Evolutionary conservation across 2,329 filamentous ascomycete species (phyloP).

Genomic region (Dendrostoma leiphaemia): DNA sequence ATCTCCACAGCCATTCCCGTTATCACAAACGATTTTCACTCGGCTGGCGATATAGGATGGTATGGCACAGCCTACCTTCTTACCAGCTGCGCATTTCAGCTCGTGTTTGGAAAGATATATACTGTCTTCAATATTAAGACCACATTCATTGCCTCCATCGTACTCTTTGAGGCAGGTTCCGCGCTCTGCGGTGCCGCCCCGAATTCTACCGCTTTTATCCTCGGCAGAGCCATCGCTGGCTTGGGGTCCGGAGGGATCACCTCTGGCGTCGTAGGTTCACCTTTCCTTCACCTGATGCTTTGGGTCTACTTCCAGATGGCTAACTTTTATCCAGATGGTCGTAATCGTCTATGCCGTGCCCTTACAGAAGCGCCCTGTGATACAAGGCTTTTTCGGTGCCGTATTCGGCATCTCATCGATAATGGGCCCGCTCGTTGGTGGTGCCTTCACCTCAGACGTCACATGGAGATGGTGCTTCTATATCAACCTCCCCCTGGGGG

Average conservation of each 20-base stretch:
- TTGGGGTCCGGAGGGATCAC: constrained; percentile 25
- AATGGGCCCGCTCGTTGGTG: constrained; percentile 23
- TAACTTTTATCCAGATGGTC: not conserved
- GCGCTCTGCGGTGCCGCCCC: constrained; percentile 27
- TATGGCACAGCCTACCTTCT: constrained; percentile 30
- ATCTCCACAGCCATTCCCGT: constrained; percentile 23
- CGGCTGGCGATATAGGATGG: constrained; percentile 34
- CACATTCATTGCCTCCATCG: constrained; percentile 6
- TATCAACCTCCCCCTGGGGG: constrained; percentile 4
- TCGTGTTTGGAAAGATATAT: constrained; percentile 17
- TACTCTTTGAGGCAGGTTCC: constrained; percentile 22
- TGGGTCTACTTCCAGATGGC: not conserved
- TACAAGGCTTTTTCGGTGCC: constrained; percentile 1
- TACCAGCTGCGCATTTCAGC: constrained; percentile 8
- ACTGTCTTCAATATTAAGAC: constrained; percentile 13
- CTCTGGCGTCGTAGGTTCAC: constrained; percentile 21
- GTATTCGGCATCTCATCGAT: constrained; percentile 2
- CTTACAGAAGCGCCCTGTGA: not conserved
- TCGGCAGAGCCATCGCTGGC: constrained; percentile 26
- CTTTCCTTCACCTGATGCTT: no score
- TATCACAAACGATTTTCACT: constrained; percentile 30
- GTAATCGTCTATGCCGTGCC: constrained; percentile 1
- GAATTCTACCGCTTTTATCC: constrained; percentile 25
- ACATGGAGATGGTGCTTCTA: constrained; percentile 27
- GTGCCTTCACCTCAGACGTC: constrained; percentile 22